phyloP scores from a whole-genome alignment of 208 protist genomes.

The Trypanosoma theileri region DNA sequence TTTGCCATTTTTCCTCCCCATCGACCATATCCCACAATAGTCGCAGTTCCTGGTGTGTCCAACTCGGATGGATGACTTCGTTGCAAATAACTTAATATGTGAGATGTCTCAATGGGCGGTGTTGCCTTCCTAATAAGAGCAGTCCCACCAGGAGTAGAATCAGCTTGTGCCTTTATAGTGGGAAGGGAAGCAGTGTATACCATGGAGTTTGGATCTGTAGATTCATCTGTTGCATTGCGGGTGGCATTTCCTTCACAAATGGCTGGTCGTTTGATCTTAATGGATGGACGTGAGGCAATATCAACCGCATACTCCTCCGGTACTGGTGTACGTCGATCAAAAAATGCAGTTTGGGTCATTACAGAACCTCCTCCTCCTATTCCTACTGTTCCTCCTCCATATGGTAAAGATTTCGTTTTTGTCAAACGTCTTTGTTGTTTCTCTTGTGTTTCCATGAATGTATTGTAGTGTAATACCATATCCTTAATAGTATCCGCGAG shows the following conservation, averaged over 20 bases:
- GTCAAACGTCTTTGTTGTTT: conserved; percentile 34
- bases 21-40: conserved; percentile 53
- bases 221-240: neutral
- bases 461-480: conserved; percentile 62
- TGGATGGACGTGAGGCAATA: neutral
- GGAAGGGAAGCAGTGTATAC: no score
- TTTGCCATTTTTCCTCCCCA: conserved; percentile 37
- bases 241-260: conserved; percentile 11
- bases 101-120: conserved; percentile 18
- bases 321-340: conserved; percentile 38
- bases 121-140: neutral
- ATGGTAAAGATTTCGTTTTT: conserved; percentile 29
- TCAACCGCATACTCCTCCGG: conserved; percentile 31
- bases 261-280: conserved; percentile 12
- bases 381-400: no score
- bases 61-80: conserved; percentile 32
- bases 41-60: conserved; percentile 21
- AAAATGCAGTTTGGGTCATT: conserved; percentile 35
- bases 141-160: neutral
- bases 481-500: conserved; percentile 42
- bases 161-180: no score
- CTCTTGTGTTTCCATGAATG: conserved; percentile 49
- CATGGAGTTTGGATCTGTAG: neutral
- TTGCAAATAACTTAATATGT: conserved; percentile 29
- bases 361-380: no score